A percentile compares a stretch with the other conserved stretches of the same genome.
Evolutionary conservation across 202 grass and related monocot species (phyloP).

Genomic region (Bolboschoenoplectus hybrid): DNA sequence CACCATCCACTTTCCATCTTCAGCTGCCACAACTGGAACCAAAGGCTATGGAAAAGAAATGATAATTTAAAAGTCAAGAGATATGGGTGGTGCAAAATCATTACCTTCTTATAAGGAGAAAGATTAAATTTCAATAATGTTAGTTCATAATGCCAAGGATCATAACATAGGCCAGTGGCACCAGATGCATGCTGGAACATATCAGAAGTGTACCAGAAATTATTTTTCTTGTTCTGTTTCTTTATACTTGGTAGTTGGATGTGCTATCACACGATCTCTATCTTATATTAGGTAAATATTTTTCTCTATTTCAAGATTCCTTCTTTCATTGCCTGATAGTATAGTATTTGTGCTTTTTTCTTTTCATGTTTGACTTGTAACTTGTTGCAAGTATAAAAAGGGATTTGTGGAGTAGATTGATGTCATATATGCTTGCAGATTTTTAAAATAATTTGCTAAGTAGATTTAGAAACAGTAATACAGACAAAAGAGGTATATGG

Average conservation of each 20-base stretch:
- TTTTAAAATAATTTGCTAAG: neutral
- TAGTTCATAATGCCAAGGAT: neutral
- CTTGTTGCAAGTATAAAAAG: neutral
- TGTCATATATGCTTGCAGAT: neutral
- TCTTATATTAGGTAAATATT: neutral
- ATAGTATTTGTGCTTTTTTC: neutral
- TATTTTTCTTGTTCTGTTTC: neutral
- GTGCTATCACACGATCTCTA: conserved; percentile 4
- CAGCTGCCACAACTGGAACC: conserved; percentile 83
- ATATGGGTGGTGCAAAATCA: conserved; percentile 4
- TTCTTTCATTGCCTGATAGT: neutral
- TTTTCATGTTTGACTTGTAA: neutral
- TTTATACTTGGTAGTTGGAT: conserved; percentile 2
- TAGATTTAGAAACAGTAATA: neutral
- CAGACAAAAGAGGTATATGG: neutral
- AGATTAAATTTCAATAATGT: neutral
- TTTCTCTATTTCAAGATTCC: neutral
- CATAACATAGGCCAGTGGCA: neutral
- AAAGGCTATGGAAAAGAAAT: conserved; percentile 66
- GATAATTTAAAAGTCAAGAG: conserved; percentile 25
- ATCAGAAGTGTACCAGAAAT: neutral
- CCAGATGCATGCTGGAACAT: neutral
- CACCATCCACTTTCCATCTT: conserved; percentile 88
- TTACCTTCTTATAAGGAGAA: neutral
- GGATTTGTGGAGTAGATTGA: neutral